Percentiles rank a stretch among this genome's conserved stretches.
These are phyloP conservation scores for Stephanodiscus triporus DNA, from an alignment of 108 stramenopile genomes.

Conservation along the genomic window DNA sequence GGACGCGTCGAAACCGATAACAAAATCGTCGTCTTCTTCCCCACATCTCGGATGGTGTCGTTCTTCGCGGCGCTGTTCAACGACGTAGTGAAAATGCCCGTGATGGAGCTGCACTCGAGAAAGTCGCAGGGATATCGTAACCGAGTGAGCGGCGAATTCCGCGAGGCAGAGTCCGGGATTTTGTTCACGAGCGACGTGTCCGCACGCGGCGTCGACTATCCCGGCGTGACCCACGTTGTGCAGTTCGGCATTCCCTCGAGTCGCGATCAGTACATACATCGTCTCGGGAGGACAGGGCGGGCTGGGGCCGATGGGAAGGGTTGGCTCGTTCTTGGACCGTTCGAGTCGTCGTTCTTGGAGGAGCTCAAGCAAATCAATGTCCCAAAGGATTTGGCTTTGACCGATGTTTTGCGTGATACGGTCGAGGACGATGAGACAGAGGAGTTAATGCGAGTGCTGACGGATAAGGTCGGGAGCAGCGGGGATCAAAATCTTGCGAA, in stretches of 20 bases:
- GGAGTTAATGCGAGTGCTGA: conserved; percentile 15
- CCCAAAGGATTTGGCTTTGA: conserved; percentile 26
- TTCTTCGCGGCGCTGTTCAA: conserved; percentile 84
- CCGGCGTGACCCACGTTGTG: conserved; percentile 61
- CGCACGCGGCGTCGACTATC: conserved; percentile 93
- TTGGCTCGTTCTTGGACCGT: conserved; percentile 64
- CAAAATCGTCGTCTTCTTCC: conserved; percentile 89
- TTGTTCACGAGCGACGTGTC: conserved; percentile 93
- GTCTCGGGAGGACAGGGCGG: conserved; percentile 95
- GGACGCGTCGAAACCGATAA: conserved; percentile 44
- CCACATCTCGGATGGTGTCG: conserved; percentile 79
- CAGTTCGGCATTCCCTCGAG: conserved; percentile 79
- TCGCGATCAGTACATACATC: conserved; percentile 92
- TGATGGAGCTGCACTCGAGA: conserved; percentile 88
- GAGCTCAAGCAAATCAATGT: conserved; percentile 38
- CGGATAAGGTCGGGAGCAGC: conserved; percentile 13
- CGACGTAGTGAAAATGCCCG: conserved; percentile 50
- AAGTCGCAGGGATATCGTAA: conserved; percentile 83
- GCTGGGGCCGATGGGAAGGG: conserved; percentile 82
- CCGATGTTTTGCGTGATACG: conserved; percentile 6
- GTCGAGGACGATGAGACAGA: conserved; percentile 15
- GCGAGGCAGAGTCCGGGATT: conserved; percentile 44
- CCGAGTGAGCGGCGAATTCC: conserved; percentile 69
- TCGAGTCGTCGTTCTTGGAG: conserved; percentile 43
- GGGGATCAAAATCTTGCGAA: conserved; percentile 27